These are phyloP conservation scores for Periconia digitata DNA, from an alignment of 2,329 filamentous ascomycete genomes.

Conservation along the genomic window DNA sequence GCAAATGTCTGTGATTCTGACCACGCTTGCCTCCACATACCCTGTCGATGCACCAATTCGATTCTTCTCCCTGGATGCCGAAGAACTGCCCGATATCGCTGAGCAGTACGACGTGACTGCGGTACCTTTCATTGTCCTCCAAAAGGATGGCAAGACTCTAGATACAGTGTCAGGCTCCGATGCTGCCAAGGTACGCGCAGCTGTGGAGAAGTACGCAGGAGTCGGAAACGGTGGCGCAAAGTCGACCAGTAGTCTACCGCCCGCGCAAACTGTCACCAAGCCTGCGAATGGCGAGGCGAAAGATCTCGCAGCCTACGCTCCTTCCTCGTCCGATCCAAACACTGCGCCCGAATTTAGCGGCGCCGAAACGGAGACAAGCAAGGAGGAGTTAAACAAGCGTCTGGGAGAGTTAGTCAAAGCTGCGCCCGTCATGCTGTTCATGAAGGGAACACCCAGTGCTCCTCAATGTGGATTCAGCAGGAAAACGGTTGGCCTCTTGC, in stretches of 20 bases:
- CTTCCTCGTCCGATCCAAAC: conserved; percentile 44
- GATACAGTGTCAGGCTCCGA: conserved; percentile 90
- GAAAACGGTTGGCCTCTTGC: conserved; percentile 81
- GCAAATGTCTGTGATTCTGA: conserved; percentile 87
- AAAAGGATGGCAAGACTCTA: conserved; percentile 72
- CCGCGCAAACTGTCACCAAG: conserved; percentile 48
- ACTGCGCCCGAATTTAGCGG: conserved; percentile 52
- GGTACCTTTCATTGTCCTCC: conserved; percentile 86
- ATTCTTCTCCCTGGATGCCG: conserved; percentile 91
- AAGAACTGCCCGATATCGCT: conserved; percentile 88
- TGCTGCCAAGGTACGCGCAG: conserved; percentile 77
- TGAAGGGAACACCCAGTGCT: conserved; percentile 89
- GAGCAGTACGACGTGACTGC: conserved; percentile 93
- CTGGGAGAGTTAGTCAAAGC: conserved; percentile 87
- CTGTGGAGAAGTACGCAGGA: conserved; percentile 80
- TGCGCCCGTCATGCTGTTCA: conserved; percentile 97
- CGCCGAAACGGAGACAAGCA: conserved; percentile 52
- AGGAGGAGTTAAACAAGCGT: conserved; percentile 82
- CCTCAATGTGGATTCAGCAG: conserved; percentile 93
- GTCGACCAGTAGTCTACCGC: conserved; percentile 43
- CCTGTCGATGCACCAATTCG: conserved; percentile 69
- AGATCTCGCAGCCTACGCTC: conserved; percentile 50
- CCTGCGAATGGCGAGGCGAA: conserved; percentile 43
- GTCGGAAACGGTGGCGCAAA: conserved; percentile 37
- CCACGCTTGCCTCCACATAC: conserved; percentile 84